Evolutionary conservation across 805 yeast genomes (phyloP), one percentile per base, ranked within the genome.

Genomic region (Brettanomyces bruxellensis): DNA sequence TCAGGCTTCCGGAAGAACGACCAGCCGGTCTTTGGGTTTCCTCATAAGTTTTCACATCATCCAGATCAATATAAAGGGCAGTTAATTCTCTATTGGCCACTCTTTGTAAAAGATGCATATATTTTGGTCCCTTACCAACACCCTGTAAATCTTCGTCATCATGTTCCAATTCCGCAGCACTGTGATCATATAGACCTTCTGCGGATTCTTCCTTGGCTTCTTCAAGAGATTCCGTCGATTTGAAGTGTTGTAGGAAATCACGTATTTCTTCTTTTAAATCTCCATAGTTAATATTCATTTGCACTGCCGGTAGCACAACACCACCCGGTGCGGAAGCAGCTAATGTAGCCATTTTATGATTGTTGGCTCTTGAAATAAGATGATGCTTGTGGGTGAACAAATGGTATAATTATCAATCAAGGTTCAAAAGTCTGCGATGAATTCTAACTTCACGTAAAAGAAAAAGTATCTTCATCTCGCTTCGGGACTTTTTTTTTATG

Each of bases 11-110:
- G 8, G 23, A 14, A 14, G 25, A 8, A 11, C 22, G n/a, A 38
- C 44, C 34, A 12, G 24, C 32, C 6, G 41, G 25, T n/a, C 45
- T 44, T 38, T 57, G 59, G 44, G 73, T 70, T 38, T 73, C 74
- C 57, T 86, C 93, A 63, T 75, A 93, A 38, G 71, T 69, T 53
- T 78, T 77, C 48, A 93, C 67, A 64, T 93, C 99, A 62, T 93
- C 95, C 44, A 93, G 71, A 49, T 88, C 96, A 41, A 93, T 73
- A 46, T 70, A 70, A 22, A 93, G 57, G 1, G 88, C 78, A 32
- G 84, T 70, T 28, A 71, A 51, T 53, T 90, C 89, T 58, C 99
- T 78, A 63, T 95, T 88, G 49, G 97, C 89, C 32, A 93, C 75
- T 53, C 79, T 70, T 59, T 88, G 96, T 41, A 93, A 69, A 5